A percentile compares a stretch with the other conserved stretches of the same genome.
phyloP scores from a whole-genome alignment of 495 filamentous ascomycete genomes.

The Daldinia decipiens region DNA sequence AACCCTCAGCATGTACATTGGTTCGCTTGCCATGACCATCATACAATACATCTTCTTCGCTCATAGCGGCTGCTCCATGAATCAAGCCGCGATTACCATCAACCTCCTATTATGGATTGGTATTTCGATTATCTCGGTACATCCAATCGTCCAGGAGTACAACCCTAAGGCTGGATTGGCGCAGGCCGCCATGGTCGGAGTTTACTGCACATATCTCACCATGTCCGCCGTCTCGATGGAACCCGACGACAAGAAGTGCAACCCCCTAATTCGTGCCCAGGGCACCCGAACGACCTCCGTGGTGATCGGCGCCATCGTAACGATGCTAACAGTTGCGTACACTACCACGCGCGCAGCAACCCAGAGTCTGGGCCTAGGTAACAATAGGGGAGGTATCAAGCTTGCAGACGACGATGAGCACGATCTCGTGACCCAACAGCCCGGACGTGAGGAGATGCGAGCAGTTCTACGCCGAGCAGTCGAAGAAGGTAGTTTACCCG shows the following conservation, averaged over 20 bases:
- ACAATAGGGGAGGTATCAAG: constrained; percentile 66
- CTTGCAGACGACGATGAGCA: constrained; percentile 79
- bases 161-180: constrained; percentile 94
- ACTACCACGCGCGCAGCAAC: constrained; percentile 97
- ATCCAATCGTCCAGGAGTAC: constrained; percentile 88
- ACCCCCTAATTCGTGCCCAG: constrained; percentile 87
- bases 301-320: constrained; percentile 91
- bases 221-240: constrained; percentile 99
- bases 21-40: constrained; percentile 90
- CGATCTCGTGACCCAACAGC: constrained; percentile 89
- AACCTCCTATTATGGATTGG: constrained; percentile 87
- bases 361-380: constrained; percentile 85
- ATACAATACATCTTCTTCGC: constrained; percentile 99
- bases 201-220: constrained; percentile 98
- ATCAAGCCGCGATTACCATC: constrained; percentile 81
- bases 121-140: constrained; percentile 85
- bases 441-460: constrained; percentile 88
- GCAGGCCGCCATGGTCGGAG: constrained; percentile 95
- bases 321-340: constrained; percentile 96
- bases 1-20: constrained; percentile 92
- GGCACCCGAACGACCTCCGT: constrained; percentile 91
- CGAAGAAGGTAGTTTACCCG: constrained; percentile 88
- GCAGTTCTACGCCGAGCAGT: constrained; percentile 92
- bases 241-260: constrained; percentile 93
- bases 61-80: constrained; percentile 84